Percentiles rank a stretch among this genome's conserved stretches.
Conservation (phyloP, 164 flowering plant genomes). For the Dillenia turbinata region DNA sequence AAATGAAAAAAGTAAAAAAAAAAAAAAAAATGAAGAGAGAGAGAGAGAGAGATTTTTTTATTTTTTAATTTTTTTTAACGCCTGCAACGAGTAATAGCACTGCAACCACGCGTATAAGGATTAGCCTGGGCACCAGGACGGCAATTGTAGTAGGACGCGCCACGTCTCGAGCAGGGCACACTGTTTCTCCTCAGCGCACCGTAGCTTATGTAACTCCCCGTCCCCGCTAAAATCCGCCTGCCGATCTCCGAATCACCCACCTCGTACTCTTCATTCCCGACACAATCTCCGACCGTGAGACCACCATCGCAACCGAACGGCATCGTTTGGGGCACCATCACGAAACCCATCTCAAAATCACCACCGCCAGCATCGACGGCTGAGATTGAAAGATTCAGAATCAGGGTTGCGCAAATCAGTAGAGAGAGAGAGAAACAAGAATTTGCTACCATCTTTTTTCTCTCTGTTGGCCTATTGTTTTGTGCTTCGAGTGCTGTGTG, state of each 20-base stretch:
- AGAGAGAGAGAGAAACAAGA: neutral
- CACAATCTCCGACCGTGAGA: too few species aligned
- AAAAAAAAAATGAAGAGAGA: too few species aligned
- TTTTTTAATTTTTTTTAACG: too few species aligned
- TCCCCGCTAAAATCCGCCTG: too few species aligned
- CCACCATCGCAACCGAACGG: too few species aligned
- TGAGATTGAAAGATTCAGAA: neutral
- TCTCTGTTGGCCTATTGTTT: neutral
- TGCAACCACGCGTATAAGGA: constrained; percentile 15
- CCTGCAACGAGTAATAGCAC: constrained; percentile 9
- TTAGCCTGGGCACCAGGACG: constrained; percentile 12
- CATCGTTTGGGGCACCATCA: too few species aligned
- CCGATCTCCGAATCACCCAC: too few species aligned
- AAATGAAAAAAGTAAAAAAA: too few species aligned
- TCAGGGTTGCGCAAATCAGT: neutral
- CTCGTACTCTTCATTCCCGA: too few species aligned
- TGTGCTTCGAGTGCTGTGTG: too few species aligned
- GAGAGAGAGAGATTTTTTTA: too few species aligned
- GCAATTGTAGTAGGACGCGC: constrained; percentile 17
- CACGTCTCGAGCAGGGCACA: constrained; percentile 14
- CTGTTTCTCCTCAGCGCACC: constrained; percentile 10
- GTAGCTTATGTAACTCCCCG: constrained; percentile 10
- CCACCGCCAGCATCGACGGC: neutral
- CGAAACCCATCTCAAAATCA: too few species aligned
- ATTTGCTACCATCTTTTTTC: neutral